These are phyloP conservation scores for Berberis vulgaris DNA, from an alignment of 164 flowering plant species.

Conservation along the genomic window DNA sequence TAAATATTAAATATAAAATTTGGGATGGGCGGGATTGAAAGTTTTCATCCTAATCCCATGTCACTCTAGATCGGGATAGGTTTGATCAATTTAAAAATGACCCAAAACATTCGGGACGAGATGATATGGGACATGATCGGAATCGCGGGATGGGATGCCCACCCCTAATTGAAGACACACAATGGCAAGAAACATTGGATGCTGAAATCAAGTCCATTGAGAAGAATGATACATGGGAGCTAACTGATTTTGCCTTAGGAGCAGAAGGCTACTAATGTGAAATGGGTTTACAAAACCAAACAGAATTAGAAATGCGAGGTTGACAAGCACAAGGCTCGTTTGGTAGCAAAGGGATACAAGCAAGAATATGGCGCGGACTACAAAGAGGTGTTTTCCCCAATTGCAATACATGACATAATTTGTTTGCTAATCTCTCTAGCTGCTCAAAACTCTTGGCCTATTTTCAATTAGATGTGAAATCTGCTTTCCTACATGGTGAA, in stretches of 20 bases:
- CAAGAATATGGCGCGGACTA: neutral
- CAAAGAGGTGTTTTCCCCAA: too few relatives aligned
- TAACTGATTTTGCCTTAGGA: slow-evolving; percentile 5
- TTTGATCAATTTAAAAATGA: too few relatives aligned
- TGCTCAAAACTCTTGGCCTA: slow-evolving; percentile 8
- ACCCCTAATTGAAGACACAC: neutral
- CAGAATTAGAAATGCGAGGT: neutral
- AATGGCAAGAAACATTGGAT: slow-evolving; percentile 6
- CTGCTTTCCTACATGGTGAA: neutral
- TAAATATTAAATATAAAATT: too few relatives aligned
- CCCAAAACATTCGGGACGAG: too few relatives aligned
- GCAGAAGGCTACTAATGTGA: slow-evolving; percentile 3
- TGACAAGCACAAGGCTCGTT: slow-evolving; percentile 2
- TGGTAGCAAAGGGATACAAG: too few relatives aligned
- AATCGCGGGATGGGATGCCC: too few relatives aligned
- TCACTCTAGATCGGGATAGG: too few relatives aligned
- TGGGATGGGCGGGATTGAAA: too few relatives aligned
- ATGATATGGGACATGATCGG: too few relatives aligned
- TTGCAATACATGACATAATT: slow-evolving; percentile 2
- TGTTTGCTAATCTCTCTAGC: neutral
- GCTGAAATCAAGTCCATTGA: slow-evolving; percentile 5
- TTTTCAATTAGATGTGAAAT: slow-evolving; percentile 7
- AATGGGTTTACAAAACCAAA: slow-evolving; percentile 3
- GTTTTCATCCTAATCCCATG: too few relatives aligned
- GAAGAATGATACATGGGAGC: slow-evolving; percentile 4